Evolutionary conservation across 2,329 filamentous ascomycete genomes (phyloP), one percentile per base, ranked within the genome.

Genomic region (Verticillium nonalfalfae): DNA sequence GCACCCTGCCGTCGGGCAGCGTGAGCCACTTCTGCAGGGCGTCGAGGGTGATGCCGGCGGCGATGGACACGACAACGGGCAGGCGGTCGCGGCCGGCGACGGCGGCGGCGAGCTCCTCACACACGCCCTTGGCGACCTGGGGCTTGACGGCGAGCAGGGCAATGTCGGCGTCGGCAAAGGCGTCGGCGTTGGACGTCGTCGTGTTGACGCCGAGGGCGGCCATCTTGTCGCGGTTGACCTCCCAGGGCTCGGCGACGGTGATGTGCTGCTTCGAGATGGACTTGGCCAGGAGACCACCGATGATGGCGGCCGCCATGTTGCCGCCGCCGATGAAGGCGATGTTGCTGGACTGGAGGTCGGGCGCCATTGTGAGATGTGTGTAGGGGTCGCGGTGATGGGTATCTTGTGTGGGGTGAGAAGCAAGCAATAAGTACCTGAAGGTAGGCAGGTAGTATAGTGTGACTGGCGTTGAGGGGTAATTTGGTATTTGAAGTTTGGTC

Each of bases 291-390:
- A 82, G 76, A 58, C 80, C 80, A 21, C 78, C 76, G 64, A 82
- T 81, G 66, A 82, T 82, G 74, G 80, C 80, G 60, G 74, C 74
- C 62, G 78, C 79, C 80, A 82, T 82, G 73, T 82, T 82, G 66
- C 80, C 80, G 64, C 80, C 80, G 62, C 78, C 45, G 18, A 63
- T 61, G 59, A 63, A 63, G 39, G 36, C 38, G 56, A 63, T 35
- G 38, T 63, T 61, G 52, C 59, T 59, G 58, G 59, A 52, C 50
- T 63, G 59, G 34, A 63, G 61, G 52, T 39, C 56, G 57, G 61
- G 61, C 38, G 61, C 59, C 61, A 63, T 63, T 21, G 18, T 52
- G 45, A 4, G 40, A 21, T 50, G 14, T 52, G 38, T 34, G 10
- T 38, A 14, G 14, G 18, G 34, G 34, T 14, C 11, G 21, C 54